Evolutionary conservation across 768 basidiomycete species (phyloP).

Genomic region (Rhodotorula taiwanensis): DNA sequence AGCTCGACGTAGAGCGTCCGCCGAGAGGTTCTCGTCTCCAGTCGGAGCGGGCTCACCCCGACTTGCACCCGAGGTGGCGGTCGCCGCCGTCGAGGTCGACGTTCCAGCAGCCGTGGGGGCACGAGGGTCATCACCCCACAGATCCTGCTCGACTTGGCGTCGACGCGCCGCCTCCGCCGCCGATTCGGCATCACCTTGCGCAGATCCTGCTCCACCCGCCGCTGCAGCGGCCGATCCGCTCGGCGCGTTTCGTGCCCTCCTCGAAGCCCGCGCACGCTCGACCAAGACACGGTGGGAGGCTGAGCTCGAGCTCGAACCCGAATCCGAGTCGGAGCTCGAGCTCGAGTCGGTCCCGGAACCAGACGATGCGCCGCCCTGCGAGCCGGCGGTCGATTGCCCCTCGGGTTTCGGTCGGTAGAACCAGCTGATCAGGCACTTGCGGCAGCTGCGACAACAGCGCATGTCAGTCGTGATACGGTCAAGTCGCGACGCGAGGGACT

Average conservation of each 20-base stretch:
- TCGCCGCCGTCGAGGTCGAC: not conserved
- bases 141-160: too few species aligned
- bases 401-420: conserved; percentile 30
- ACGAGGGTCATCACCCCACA: not conserved
- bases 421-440: conserved; percentile 35
- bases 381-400: conserved; percentile 2
- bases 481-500: not conserved
- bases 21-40: not conserved
- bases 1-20: not conserved
- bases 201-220: too few species aligned
- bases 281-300: too few species aligned
- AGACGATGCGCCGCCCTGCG: not conserved
- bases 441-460: conserved; percentile 18
- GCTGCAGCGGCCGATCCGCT: too few species aligned
- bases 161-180: too few species aligned
- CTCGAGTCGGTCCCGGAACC: not conserved
- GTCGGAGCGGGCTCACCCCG: not conserved
- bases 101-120: not conserved
- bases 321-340: not conserved
- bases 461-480: too few species aligned
- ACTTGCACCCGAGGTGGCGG: too few species aligned
- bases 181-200: too few species aligned
- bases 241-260: too few species aligned
- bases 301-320: too few species aligned
- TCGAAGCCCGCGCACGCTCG: too few species aligned